Evolutionary conservation across 2,329 filamentous ascomycete species (phyloP), one percentile per base, ranked within the genome.

Genomic region (Sordariomycetes sp.): DNA sequence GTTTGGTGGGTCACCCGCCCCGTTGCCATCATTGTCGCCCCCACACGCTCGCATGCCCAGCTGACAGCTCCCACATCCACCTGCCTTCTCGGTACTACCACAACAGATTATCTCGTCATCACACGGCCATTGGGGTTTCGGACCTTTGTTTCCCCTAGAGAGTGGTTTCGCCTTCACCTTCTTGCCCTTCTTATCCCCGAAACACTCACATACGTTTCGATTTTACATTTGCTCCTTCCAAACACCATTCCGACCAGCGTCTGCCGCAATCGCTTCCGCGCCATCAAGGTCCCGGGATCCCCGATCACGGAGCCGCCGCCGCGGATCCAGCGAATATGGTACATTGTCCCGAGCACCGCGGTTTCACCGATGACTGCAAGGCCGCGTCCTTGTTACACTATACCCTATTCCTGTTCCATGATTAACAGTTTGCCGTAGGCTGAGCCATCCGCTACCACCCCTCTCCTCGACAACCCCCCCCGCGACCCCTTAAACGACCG

Each of bases 401-500:
- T 5, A 20, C 40, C 40, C 40, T n/a, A 6, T 18, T 14, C 10
- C 18, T n/a, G 18, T n/a, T 46, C 40, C 40, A 2, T n/a, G 7
- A 16, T 32, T 54, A 34, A 37, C 32, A 10, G 32, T 24, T 53
- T 51, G 46, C 46, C 24, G 8, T 11, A 54, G 53, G 53, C 53
- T 20, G 53, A 54, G 18, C 53, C 53, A 40, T 35, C 53, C n/a
- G 53, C 53, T 12, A 59, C 57, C 32, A 54, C 59, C 56, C 71
- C 71, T 50, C 67, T 74, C 43, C 69, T 74, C 43, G 64, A 68
- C 52, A 57, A 65, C 59, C 57, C 35, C 56, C 65, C 22, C 64
- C 66, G 55, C 66, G 68, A 69, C 60, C 65, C 62, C 53, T 69
- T 65, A 56, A 67, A 58, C 35, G 60, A 71, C 52, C 65, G 28